Conservation (phyloP, 768 basidiomycete genomes). For the Tulasnella sp. region DNA sequence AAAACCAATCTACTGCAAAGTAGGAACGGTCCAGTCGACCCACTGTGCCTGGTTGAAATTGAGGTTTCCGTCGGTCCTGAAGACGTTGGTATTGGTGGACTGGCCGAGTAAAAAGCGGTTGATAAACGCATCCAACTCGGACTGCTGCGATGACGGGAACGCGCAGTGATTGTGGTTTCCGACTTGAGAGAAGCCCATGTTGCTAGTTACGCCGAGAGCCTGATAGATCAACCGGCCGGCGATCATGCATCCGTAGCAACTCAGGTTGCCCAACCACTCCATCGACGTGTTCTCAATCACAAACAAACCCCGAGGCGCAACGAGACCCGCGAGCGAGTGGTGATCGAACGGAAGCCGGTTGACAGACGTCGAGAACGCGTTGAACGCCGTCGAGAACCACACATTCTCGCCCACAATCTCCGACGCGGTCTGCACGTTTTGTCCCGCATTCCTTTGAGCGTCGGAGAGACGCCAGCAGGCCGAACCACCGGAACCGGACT, state of each 20-base stretch:
- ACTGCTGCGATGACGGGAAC: conserved; percentile 38
- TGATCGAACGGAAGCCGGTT: conserved; percentile 45
- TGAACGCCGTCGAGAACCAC: conserved; percentile 44
- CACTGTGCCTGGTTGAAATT: conserved; percentile 33
- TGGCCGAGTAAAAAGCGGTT: conserved; percentile 43
- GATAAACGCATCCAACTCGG: conserved; percentile 41
- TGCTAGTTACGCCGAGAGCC: conserved; percentile 36
- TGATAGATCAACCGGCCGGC: conserved; percentile 40
- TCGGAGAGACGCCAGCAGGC: conserved; percentile 51
- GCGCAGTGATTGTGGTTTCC: conserved; percentile 44
- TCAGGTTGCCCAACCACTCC: conserved; percentile 43
- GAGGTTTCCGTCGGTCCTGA: conserved; percentile 27
- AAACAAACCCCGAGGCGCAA: conserved; percentile 43
- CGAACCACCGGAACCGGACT: conserved; percentile 48
- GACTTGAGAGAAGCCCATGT: conserved; percentile 42
- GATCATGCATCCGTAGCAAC: conserved; percentile 40
- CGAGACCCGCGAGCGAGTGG: conserved; percentile 41
- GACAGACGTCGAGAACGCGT: conserved; percentile 36
- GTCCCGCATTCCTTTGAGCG: conserved; percentile 34
- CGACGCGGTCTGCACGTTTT: conserved; percentile 39
- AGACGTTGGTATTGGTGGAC: conserved; percentile 34
- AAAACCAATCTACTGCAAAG: conserved; percentile 26
- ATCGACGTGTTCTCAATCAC: conserved; percentile 44
- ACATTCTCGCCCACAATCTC: conserved; percentile 52
- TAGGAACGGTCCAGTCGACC: conserved; percentile 41